Percentiles rank a stretch among this genome's conserved stretches.
phyloP scores from a whole-genome alignment of 176 grass and related monocot genomes.

The Zizania latifolia region DNA sequence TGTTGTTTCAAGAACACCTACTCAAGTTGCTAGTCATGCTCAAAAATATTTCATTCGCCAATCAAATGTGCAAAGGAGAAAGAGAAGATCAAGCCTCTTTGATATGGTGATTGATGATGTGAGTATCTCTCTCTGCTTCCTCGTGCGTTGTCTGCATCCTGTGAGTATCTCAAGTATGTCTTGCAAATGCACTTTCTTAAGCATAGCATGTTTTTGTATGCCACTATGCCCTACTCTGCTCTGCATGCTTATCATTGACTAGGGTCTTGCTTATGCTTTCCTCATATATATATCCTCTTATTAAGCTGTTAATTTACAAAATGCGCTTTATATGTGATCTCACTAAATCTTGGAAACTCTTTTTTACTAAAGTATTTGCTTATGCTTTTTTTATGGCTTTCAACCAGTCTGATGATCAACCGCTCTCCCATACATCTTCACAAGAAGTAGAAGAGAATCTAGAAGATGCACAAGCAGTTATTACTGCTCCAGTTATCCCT shows the following conservation, averaged over 20 bases:
- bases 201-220: background rate
- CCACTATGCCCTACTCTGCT: background rate
- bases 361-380: background rate
- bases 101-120: conserved; percentile 55
- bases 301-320: background rate
- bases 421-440: conserved; percentile 31
- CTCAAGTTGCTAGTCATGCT: conserved; percentile 74
- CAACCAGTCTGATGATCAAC: conserved; percentile 29
- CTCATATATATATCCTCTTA: background rate
- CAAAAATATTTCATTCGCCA: conserved; percentile 72
- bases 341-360: too few relatives aligned
- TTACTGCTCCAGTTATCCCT: background rate
- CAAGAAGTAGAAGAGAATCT: conserved; percentile 40
- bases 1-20: conserved; percentile 55
- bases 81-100: conserved; percentile 66
- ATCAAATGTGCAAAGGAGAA: conserved; percentile 45
- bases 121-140: conserved; percentile 22
- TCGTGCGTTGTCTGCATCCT: background rate
- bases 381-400: background rate
- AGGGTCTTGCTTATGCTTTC: background rate
- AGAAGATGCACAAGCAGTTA: conserved; percentile 16
- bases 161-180: too few relatives aligned
- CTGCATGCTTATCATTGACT: background rate
- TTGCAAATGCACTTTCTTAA: background rate
- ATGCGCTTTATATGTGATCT: too few relatives aligned